Conservation (phyloP, 257 asterid genomes). For the Plectranthus barbatus region DNA sequence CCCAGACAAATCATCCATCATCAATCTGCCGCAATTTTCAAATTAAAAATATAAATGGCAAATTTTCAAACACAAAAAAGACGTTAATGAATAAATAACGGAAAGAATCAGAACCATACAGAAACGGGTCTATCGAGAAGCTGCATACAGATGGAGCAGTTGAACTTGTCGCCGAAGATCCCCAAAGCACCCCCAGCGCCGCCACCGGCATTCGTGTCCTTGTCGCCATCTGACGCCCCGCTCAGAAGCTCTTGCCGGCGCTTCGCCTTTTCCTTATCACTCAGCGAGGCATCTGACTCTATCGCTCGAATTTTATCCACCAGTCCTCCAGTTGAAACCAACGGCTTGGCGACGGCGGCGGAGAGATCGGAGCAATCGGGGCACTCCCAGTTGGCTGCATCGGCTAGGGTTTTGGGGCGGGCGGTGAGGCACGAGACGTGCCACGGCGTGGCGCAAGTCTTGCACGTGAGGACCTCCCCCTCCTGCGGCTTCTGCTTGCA, state of each 20-base stretch:
- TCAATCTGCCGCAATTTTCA: slow-evolving; percentile 6
- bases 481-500: slow-evolving; percentile 46
- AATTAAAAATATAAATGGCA: slow-evolving; percentile 6
- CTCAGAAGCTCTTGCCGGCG: slow-evolving; percentile 62
- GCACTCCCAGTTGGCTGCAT: slow-evolving; percentile 58
- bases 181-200: slow-evolving; percentile 35
- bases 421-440: slow-evolving; percentile 60
- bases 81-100: not conserved
- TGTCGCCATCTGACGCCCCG: slow-evolving; percentile 22
- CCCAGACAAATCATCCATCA: slow-evolving; percentile 12
- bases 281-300: slow-evolving; percentile 56
- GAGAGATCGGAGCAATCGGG: slow-evolving; percentile 63
- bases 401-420: slow-evolving; percentile 42
- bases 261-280: slow-evolving; percentile 68
- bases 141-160: slow-evolving; percentile 94
- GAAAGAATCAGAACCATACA: slow-evolving; percentile 28
- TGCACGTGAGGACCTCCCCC: slow-evolving; percentile 53
- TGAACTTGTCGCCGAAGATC: slow-evolving; percentile 56
- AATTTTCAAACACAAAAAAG: slow-evolving; percentile 2
- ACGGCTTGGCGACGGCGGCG: slow-evolving; percentile 8
- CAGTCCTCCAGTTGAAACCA: slow-evolving; percentile 32
- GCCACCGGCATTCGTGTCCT: slow-evolving; percentile 15
- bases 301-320: slow-evolving; percentile 59
- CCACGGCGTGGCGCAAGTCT: slow-evolving; percentile 79
- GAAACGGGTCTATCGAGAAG: slow-evolving; percentile 80